phyloP scores from a whole-genome alignment of 75 land plant species.

The Cryptomeria japonica region DNA sequence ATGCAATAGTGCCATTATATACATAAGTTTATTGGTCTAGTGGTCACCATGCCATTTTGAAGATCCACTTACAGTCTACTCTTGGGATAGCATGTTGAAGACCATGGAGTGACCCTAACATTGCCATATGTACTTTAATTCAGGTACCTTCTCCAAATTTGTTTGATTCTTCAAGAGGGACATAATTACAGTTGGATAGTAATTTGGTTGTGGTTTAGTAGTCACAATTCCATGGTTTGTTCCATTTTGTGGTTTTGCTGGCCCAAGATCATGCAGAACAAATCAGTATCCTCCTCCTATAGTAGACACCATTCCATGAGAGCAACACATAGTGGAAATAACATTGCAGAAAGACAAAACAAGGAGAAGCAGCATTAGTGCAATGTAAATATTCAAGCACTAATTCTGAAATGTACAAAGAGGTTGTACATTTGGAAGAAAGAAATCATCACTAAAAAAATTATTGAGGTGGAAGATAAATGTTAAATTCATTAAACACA shows the following conservation, averaged over 20 bases:
- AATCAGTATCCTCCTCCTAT: neutral
- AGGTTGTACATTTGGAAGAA: no score
- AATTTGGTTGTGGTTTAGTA: neutral
- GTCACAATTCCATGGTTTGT: neutral
- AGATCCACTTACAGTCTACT: no score
- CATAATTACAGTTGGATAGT: neutral
- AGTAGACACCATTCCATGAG: neutral
- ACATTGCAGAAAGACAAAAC: neutral
- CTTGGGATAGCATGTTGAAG: no score
- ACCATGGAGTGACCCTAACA: no score
- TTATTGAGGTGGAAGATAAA: no score
- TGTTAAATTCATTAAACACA: no score
- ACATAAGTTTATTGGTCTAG: no score
- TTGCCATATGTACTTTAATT: neutral
- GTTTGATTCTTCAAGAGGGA: neutral
- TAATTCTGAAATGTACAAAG: neutral
- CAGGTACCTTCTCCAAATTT: neutral
- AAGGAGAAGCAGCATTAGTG: neutral
- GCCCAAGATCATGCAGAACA: neutral
- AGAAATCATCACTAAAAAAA: no score
- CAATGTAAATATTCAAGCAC: neutral
- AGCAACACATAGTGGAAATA: neutral
- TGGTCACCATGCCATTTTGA: no score
- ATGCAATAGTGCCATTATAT: no score
- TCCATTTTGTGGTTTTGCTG: neutral